phyloP scores from a whole-genome alignment of 306 rosid genomes.

The Cucurbita argyrosperma region DNA sequence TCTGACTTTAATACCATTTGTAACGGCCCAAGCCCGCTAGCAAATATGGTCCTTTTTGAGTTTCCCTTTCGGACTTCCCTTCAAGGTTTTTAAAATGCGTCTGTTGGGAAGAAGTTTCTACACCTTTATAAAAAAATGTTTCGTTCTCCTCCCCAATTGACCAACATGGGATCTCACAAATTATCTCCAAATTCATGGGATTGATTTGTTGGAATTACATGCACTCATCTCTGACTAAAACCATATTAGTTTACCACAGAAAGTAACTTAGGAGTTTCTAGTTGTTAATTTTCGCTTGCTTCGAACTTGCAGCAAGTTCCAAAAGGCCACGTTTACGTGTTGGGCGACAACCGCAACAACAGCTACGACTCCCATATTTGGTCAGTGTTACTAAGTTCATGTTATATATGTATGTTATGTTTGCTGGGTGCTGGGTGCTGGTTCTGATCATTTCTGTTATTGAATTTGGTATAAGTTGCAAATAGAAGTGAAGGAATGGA shows the following conservation, averaged over 20 bases:
- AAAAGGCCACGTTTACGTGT: slow-evolving; percentile 61
- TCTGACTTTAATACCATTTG: too few relatives aligned
- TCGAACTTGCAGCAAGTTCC: slow-evolving; percentile 59
- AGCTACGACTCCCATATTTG: slow-evolving; percentile 73
- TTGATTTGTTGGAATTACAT: background rate
- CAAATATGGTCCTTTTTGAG: too few relatives aligned
- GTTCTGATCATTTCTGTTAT: background rate
- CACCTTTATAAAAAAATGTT: too few relatives aligned
- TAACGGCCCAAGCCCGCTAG: too few relatives aligned
- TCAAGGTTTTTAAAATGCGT: too few relatives aligned
- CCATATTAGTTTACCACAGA: background rate
- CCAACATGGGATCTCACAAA: too few relatives aligned
- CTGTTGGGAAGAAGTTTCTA: too few relatives aligned
- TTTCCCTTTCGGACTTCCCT: too few relatives aligned
- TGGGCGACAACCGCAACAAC: slow-evolving; percentile 86
- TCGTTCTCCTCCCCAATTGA: too few relatives aligned
- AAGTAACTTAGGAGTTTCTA: background rate
- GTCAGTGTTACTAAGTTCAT: slow-evolving; percentile 20
- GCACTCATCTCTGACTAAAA: background rate
- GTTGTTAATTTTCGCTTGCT: background rate
- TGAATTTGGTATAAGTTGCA: background rate
- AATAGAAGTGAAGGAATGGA: background rate
- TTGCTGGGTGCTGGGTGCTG: background rate
- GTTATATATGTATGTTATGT: too few relatives aligned
- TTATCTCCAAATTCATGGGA: background rate